A percentile compares a stretch with the other conserved stretches of the same genome.
phyloP scores from a whole-genome alignment of 192 early-diverging fungal species.

The Funneliformis geosporum region DNA sequence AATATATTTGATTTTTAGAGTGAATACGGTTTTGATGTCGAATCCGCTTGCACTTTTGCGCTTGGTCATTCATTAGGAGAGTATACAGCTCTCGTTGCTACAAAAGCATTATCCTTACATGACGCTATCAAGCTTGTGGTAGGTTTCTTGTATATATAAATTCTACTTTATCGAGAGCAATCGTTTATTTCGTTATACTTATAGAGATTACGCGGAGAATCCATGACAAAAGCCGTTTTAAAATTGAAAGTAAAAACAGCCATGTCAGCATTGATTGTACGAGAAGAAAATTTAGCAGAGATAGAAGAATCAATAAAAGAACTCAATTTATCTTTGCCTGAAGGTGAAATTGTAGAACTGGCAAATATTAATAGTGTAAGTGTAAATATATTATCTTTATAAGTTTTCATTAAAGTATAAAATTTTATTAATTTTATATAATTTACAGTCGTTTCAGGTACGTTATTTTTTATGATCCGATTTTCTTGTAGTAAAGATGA shows the following conservation, averaged over 20 bases:
- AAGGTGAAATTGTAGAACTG: constrained; percentile 80
- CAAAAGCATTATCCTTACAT: constrained; percentile 61
- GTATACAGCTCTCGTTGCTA: constrained; percentile 77
- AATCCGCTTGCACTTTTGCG: constrained; percentile 71
- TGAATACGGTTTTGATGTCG: constrained; percentile 78
- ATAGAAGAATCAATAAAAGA: constrained; percentile 69
- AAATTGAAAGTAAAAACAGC: constrained; percentile 65
- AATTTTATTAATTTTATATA: background rate
- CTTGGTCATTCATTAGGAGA: constrained; percentile 95
- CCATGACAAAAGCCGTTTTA: constrained; percentile 82
- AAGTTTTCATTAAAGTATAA: background rate
- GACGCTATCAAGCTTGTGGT: constrained; percentile 89
- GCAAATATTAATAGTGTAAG: constrained; percentile 81
- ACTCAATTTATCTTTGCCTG: constrained; percentile 59
- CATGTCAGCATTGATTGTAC: constrained; percentile 89
- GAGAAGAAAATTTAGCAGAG: constrained; percentile 67
- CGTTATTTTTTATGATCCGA: background rate
- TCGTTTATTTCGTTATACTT: background rate
- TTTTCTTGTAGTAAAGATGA: background rate
- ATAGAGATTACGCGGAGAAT: constrained; percentile 76
- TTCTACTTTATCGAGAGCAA: background rate
- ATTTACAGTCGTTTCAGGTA: constrained; percentile 13
- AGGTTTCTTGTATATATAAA: constrained; percentile 18
- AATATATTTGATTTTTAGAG: constrained; percentile 35
- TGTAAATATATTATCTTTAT: background rate